phyloP scores from a whole-genome alignment of 805 yeast genomes.

The Candida piceae region DNA sequence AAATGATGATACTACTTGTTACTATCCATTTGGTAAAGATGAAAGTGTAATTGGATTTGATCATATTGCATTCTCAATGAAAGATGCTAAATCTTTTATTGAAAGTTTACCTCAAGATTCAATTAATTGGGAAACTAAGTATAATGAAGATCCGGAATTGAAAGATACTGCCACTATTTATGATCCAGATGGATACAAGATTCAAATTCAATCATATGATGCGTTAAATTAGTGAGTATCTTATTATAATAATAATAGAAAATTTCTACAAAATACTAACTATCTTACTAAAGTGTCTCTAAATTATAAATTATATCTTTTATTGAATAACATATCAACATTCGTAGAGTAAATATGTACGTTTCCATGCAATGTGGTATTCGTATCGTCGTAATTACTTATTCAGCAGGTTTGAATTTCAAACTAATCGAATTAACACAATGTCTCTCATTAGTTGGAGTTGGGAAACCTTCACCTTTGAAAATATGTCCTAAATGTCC shows the following conservation, averaged over 20 bases:
- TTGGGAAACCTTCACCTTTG: constrained; percentile 83
- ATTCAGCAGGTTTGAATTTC: constrained; percentile 49
- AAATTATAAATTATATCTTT: not conserved
- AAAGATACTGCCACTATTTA: constrained; percentile 64
- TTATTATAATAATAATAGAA: constrained; percentile 1
- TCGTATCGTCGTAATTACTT: too few species aligned
- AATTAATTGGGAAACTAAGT: constrained; percentile 56
- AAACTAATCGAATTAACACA: constrained; percentile 87
- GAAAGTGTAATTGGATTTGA: constrained; percentile 75
- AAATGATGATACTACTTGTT: constrained; percentile 58
- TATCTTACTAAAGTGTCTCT: not conserved
- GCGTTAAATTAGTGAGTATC: constrained; percentile 19
- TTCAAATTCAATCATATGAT: constrained; percentile 51
- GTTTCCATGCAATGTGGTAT: too few species aligned
- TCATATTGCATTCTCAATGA: constrained; percentile 71
- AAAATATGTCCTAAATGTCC: constrained; percentile 96
- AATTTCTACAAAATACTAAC: not conserved
- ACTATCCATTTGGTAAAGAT: constrained; percentile 70
- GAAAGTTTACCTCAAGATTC: too few species aligned
- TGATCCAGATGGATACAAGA: constrained; percentile 89
- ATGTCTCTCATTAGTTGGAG: constrained; percentile 88
- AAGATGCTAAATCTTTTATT: constrained; percentile 57
- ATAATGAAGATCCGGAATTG: constrained; percentile 45
- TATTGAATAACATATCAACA: too few species aligned
- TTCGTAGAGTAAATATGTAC: too few species aligned